Conservation (phyloP, 176 grass and related monocot genomes). For the Aechmea fasciata region DNA sequence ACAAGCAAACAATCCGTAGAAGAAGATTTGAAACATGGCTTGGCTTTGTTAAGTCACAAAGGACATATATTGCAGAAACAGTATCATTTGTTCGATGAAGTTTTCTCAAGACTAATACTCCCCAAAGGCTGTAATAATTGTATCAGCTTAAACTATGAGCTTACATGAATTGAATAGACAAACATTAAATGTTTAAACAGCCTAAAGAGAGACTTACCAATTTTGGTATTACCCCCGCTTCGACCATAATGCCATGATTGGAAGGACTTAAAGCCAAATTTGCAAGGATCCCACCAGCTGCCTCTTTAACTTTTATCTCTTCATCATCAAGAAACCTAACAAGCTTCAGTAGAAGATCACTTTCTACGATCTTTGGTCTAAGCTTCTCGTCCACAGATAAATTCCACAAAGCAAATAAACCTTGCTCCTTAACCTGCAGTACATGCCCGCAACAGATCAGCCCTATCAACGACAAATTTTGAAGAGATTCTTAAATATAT, state of each 20-base stretch:
- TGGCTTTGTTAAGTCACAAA: too few species aligned
- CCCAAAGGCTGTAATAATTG: too few species aligned
- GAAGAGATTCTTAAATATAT: too few species aligned
- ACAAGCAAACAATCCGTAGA: too few species aligned
- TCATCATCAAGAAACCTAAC: constrained; percentile 55
- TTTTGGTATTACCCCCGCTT: constrained; percentile 55
- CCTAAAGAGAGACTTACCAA: constrained; percentile 30
- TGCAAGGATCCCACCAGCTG: constrained; percentile 46
- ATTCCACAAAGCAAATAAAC: constrained; percentile 59
- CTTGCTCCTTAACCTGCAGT: constrained; percentile 51
- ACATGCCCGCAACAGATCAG: constrained; percentile 16
- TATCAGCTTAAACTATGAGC: too few species aligned
- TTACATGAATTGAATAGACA: too few species aligned
- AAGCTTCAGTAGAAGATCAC: constrained; percentile 32
- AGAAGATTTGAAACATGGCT: too few species aligned
- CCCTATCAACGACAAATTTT: constrained; percentile 3
- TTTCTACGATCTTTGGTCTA: constrained; percentile 40
- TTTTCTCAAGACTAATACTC: too few species aligned
- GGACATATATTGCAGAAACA: too few species aligned
- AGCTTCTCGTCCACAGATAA: constrained; percentile 50
- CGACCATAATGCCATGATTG: constrained; percentile 40
- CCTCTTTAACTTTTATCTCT: constrained; percentile 61
- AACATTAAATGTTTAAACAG: neutral
- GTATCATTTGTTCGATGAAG: too few species aligned
- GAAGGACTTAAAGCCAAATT: constrained; percentile 46